Conservation (phyloP, 2,329 filamentous ascomycete species). For the Davidsoniella australis region DNA sequence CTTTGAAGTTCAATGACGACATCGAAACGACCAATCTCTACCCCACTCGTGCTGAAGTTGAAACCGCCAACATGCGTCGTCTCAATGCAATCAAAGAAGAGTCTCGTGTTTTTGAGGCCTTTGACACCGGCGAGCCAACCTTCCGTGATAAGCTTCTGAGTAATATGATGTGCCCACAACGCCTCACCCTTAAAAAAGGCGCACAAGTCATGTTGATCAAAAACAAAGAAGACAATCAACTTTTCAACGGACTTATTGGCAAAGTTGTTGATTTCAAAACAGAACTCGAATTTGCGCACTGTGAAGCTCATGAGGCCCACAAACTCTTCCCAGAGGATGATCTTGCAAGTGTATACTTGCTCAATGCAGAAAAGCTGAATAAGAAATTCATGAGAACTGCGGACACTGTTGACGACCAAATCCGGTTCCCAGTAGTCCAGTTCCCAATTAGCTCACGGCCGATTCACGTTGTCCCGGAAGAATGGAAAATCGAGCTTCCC, state of each 20-base stretch:
- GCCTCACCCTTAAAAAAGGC: conserved; percentile 68
- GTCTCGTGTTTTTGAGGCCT: conserved; percentile 49
- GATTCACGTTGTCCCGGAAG: conserved; percentile 47
- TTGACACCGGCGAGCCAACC: conserved; percentile 56
- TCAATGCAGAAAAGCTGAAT: conserved; percentile 29
- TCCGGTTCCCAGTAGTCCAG: conserved; percentile 65
- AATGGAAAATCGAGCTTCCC: conserved; percentile 95
- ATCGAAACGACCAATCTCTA: conserved; percentile 71
- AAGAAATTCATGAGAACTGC: conserved; percentile 40
- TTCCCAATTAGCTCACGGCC: conserved; percentile 57
- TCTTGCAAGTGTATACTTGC: conserved; percentile 16
- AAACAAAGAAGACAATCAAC: conserved; percentile 69
- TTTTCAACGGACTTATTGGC: conserved; percentile 89
- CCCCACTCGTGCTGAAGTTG: conserved; percentile 78
- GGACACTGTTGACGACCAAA: conserved; percentile 24
- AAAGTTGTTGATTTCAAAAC: conserved; percentile 66
- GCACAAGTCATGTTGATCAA: conserved; percentile 99
- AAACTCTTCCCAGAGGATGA: no score
- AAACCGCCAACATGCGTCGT: conserved; percentile 61
- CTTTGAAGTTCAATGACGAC: conserved; percentile 54
- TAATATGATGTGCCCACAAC: conserved; percentile 85
- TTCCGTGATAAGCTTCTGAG: conserved; percentile 60
- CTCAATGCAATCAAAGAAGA: conserved; percentile 57
- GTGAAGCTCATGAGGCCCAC: no score
- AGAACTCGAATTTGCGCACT: conserved; percentile 24